phyloP scores from a whole-genome alignment of 2,329 filamentous ascomycete genomes.

The Cadophora sp. region DNA sequence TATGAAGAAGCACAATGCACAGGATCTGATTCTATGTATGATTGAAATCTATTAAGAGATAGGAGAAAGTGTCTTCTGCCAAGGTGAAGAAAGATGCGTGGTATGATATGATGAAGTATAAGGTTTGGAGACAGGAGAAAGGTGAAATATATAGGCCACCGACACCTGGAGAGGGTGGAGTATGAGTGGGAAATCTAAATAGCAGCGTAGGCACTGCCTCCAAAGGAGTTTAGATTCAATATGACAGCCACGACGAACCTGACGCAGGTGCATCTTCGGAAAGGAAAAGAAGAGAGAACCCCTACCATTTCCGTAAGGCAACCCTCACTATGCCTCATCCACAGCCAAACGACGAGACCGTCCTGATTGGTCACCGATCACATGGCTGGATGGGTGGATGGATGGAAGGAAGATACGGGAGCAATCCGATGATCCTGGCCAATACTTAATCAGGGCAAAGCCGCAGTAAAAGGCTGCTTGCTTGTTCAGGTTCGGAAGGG shows the following conservation, averaged over 20 bases:
- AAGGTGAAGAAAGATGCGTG: slow-evolving; percentile 7
- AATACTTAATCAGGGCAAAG: slow-evolving; percentile 25
- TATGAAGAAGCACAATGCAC: slow-evolving; percentile 5
- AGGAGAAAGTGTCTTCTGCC: slow-evolving; percentile 15
- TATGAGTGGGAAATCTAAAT: slow-evolving; percentile 21
- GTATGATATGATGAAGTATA: slow-evolving; percentile 1
- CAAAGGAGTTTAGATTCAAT: slow-evolving; percentile 32
- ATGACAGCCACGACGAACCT: slow-evolving; percentile 36
- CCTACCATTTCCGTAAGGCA: slow-evolving; percentile 34
- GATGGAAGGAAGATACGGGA: slow-evolving; percentile 31
- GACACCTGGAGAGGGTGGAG: slow-evolving; percentile 23
- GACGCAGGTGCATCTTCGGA: slow-evolving; percentile 31
- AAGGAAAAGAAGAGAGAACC: slow-evolving; percentile 18
- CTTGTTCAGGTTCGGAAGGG: slow-evolving; percentile 13
- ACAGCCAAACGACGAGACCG: slow-evolving; percentile 19
- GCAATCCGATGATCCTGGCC: slow-evolving; percentile 34
- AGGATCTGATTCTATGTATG: slow-evolving; percentile 3
- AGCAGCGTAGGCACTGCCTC: slow-evolving; percentile 39
- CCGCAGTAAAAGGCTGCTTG: slow-evolving; percentile 15
- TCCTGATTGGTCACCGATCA: slow-evolving; percentile 30
- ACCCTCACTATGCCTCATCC: slow-evolving; percentile 19
- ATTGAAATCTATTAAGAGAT: slow-evolving; percentile 18
- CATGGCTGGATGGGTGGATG: slow-evolving; percentile 24
- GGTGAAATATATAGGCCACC: slow-evolving; percentile 32
- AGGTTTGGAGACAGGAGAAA: slow-evolving; percentile 15